Evolutionary conservation across 768 basidiomycete genomes (phyloP), one percentile per base, ranked within the genome.

Genomic region (Leccinum olivaceopallidum): DNA sequence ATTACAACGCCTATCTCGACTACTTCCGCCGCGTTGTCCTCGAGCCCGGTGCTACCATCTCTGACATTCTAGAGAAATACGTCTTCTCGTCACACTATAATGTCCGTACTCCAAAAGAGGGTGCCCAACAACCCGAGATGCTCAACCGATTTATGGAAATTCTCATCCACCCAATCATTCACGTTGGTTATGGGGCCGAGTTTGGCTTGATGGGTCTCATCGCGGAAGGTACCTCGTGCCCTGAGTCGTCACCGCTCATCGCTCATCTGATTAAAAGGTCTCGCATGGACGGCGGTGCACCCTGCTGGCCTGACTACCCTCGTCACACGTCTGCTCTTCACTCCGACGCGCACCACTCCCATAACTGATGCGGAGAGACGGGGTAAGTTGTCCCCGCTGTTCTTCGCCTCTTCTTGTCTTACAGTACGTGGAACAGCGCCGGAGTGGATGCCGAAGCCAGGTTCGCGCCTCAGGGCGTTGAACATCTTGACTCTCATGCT

Each of bases 131-230:
- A 32, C 84, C 84, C 0, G 73, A 80, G 62, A 86, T 90, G 85
- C 71, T 90, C 3, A 81, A 78, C 61, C 80, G 87, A 12, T 79
- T 85, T 60, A 60, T 87, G 30, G 79, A 81, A 13, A 86, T 85
- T 24, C 71, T 90, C 22, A 59, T 89, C 3, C 89, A 91, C 61
- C 85, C 88, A 0, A 63, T 89, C 59, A 89, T 90, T 44, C 85
- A 89, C 65, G 63, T 76, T 3, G 88, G 85, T 4, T 83, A 84
- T 67, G 89, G 87, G 2, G 71, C 80, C 5, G 89, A 90, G 68
- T 89, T 90, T 60, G 80, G 80, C 14, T 56, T 89, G 37, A 81
- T 80, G 12, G 88, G 87, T 2, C 77, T 88, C 62, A 73, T 85
- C 4, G 83, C 83, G 4, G 88, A 90, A 49, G 48, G 48, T 49